Evolutionary conservation across 2,329 filamentous ascomycete species (phyloP).

Genomic region (Phialophora macrospora): DNA sequence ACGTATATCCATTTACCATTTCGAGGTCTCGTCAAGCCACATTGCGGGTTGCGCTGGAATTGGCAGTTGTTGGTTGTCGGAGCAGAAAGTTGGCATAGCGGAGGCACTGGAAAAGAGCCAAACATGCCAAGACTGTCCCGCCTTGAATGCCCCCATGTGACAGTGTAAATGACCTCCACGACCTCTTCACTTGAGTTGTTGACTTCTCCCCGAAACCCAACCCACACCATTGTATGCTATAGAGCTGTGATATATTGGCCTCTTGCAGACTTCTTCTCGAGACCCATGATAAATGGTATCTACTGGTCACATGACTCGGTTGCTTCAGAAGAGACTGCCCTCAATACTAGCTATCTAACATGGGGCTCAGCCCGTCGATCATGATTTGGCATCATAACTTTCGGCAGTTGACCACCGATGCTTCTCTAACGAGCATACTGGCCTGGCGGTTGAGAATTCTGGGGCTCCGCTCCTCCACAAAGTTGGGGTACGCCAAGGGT

Average conservation of each 20-base stretch:
- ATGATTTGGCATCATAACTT: slow-evolving; percentile 4
- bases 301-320: neutral
- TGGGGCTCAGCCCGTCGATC: neutral
- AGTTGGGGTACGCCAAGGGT: slow-evolving; percentile 6
- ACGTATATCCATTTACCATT: slow-evolving; percentile 10
- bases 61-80: neutral
- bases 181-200: neutral
- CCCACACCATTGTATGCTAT: neutral
- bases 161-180: neutral
- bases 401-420: slow-evolving; percentile 13
- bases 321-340: neutral
- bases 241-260: neutral
- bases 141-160: neutral
- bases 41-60: neutral
- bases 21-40: slow-evolving; percentile 5
- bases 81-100: neutral
- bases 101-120: neutral
- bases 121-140: slow-evolving; percentile 10
- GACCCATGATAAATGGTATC: neutral
- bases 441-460: neutral
- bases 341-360: neutral
- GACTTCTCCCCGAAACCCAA: neutral
- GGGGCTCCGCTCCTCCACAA: slow-evolving; percentile 18
- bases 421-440: neutral
- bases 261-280: neutral